Base-by-base conservation (phyloP, 768 basidiomycete genomes). In the Strobilomyces echinocephalus region DNA sequence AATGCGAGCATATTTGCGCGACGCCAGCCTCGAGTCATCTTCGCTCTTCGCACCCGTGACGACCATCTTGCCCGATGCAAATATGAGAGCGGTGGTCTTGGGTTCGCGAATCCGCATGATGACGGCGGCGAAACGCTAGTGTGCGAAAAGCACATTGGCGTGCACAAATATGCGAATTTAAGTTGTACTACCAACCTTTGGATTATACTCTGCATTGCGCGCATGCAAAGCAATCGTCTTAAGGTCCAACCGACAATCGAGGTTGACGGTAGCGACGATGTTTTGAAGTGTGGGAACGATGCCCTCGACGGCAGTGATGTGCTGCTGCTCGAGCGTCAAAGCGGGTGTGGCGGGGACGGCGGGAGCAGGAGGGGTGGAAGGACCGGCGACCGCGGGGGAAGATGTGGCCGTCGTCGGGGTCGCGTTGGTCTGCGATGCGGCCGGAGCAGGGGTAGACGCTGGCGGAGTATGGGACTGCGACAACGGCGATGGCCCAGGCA, bases 101-200 rank as follows among this genome's bases (percentile, higher is more conserved):
- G 97, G 97, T 64, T 98, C 97, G 62, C 97, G 94, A 68, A 99
- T 98, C 73, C 97, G 92, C 97, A 99, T 99, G 76, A 99, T 98
- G 62, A 98, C 97, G 56, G 97, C 97, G 63, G 95, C 97, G 78
- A 99, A 99, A 87, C 97, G 97, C 97, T 99, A 73, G 77, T 73
- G 79, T 75, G 74, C 76, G 24, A 76, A 74, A 65, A 78, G 75
- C 75, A 82, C 81, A 79, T 81, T 79, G 80, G 77, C 74, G 78
- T 74, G 72, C 74, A 72, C 72, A 76, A 71, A 70, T 67, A 66
- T 67, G 46, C 54, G 46, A 65, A 59, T 43, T 43, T 30, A 64
- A 62, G 62, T 66, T 63, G 62, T 60, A 66, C 72, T 78, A 88
- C 91, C 74, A 82, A 98, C 97, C 93, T 99, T 97, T 47, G 97